Base-by-base conservation (phyloP, 2,329 filamentous ascomycete genomes). In the Leptographium lundbergii region DNA sequence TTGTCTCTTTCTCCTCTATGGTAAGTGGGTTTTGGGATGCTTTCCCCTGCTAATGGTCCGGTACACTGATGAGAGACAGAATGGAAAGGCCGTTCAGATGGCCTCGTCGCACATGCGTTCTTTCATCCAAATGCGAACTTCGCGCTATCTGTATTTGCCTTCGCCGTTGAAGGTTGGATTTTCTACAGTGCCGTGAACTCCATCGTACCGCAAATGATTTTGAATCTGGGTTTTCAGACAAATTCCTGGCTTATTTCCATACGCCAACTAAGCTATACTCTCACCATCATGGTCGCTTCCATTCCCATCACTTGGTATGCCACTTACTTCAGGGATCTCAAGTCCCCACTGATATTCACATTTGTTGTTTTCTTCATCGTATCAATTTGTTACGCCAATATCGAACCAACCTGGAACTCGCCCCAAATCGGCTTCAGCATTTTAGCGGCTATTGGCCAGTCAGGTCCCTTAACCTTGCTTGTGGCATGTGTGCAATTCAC, bases 91-190 rank as follows among this genome's bases (percentile, higher is more conserved):
- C 70, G 79, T 59, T 64, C 68, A 9, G 79, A 82, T 61, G 80
- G 79, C 4, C 74, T 82, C 10, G 70, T 81, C 0, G 78, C 79
- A 0, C 79, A 82, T 63, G 73, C 80, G 42, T 81, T 81, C 71
- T 82, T 82, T 68, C 70, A 68, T 34, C 68, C 71, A 1, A 78
- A 79, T 14, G 75, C 75, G 14, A 82, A 82, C 65, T 82, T 82
- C 63, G 74, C 72, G 9, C 73, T 81, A 4, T 75, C 78, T 2
- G 74, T 77, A 11, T 80, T 81, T 65, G 79, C 79, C 6, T 81
- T 81, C 61, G 75, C 76, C 3, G 76, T 81, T 39, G 79, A 82
- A 67, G 79, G 79, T 17, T 82, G 79, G 79, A 79, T 82, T 58
- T 82, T 80, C 65, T 80, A 79, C 67, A 75, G 72, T 58, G 77